Conservation (phyloP, 345 rosid genomes). For the Gynandropsis gynandra region DNA sequence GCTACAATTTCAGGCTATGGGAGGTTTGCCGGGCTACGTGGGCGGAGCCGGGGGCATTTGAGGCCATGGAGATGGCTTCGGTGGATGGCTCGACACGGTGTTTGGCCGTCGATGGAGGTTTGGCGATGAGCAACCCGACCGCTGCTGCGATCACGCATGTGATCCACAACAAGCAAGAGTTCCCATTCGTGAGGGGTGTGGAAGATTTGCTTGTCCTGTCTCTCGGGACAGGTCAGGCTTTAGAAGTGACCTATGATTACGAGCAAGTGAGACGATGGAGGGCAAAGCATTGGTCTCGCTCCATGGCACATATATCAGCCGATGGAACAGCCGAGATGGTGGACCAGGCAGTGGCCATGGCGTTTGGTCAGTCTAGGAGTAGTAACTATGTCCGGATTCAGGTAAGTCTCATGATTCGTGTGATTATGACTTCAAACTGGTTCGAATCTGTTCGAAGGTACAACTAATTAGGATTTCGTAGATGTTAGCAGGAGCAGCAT, state of each 20-base stretch:
- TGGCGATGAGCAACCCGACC: conserved; percentile 82
- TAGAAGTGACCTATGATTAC: conserved; percentile 57
- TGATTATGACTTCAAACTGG: not conserved
- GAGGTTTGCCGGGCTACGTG: conserved; percentile 93
- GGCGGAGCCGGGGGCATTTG: conserved; percentile 76
- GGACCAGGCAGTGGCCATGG: conserved; percentile 94
- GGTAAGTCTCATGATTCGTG: conserved; percentile 33
- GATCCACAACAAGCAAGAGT: conserved; percentile 92
- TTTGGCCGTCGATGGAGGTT: conserved; percentile 79
- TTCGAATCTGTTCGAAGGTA: too few species aligned
- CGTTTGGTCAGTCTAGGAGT: conserved; percentile 71
- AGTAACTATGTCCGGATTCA: conserved; percentile 82
- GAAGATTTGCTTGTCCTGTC: conserved; percentile 89
- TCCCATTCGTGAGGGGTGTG: conserved; percentile 89
- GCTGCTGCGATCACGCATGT: conserved; percentile 97
- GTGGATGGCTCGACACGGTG: conserved; percentile 71
- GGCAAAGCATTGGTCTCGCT: conserved; percentile 87
- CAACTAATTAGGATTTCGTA: too few species aligned
- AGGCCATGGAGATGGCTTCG: conserved; percentile 62
- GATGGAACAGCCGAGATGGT: conserved; percentile 83
- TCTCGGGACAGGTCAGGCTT: conserved; percentile 74
- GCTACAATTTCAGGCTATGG: conserved; percentile 73
- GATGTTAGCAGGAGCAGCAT: too few species aligned
- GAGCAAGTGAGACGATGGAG: conserved; percentile 71
- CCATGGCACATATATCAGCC: conserved; percentile 71